Evolutionary conservation across 345 rosid species (phyloP).

Genomic region (Aurinia saxatilis): DNA sequence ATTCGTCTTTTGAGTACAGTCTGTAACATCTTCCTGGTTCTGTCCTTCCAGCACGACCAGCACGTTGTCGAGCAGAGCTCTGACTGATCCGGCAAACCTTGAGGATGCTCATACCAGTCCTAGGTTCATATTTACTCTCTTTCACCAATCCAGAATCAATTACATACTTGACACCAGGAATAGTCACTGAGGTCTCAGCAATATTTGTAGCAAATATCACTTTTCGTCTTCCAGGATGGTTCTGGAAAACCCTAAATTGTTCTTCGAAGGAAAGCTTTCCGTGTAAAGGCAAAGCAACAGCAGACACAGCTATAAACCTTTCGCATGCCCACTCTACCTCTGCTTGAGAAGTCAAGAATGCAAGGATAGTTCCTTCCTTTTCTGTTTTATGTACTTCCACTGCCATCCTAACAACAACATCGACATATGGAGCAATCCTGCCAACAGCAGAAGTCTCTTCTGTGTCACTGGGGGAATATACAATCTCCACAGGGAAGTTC

Average conservation of each 20-base stretch:
- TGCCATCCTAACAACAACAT: constrained; percentile 55
- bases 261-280: constrained; percentile 77
- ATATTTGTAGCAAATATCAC: constrained; percentile 86
- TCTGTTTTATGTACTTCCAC: constrained; percentile 49
- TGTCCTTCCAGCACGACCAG: constrained; percentile 98
- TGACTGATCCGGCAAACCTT: constrained; percentile 61
- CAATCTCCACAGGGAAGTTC: constrained; percentile 70
- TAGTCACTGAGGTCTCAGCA: constrained; percentile 96
- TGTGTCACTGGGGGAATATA: constrained; percentile 42
- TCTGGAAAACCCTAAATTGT: constrained; percentile 57
- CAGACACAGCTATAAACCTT: constrained; percentile 48
- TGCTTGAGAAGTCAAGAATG: constrained; percentile 81
- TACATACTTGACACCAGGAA: constrained; percentile 87
- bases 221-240: constrained; percentile 61
- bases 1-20: constrained; percentile 51
- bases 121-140: constrained; percentile 69
- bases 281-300: constrained; percentile 68
- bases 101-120: constrained; percentile 79
- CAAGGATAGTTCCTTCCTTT: constrained; percentile 76
- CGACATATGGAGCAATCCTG: constrained; percentile 49
- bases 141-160: constrained; percentile 85
- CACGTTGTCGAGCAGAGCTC: constrained; percentile 86
- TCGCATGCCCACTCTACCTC: constrained; percentile 97
- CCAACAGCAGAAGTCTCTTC: constrained; percentile 35
- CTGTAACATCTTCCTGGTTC: constrained; percentile 85